Percentiles rank a stretch among this genome's conserved stretches.
Conservation (phyloP, 805 yeast genomes). For the Myxozyma sirexii region DNA sequence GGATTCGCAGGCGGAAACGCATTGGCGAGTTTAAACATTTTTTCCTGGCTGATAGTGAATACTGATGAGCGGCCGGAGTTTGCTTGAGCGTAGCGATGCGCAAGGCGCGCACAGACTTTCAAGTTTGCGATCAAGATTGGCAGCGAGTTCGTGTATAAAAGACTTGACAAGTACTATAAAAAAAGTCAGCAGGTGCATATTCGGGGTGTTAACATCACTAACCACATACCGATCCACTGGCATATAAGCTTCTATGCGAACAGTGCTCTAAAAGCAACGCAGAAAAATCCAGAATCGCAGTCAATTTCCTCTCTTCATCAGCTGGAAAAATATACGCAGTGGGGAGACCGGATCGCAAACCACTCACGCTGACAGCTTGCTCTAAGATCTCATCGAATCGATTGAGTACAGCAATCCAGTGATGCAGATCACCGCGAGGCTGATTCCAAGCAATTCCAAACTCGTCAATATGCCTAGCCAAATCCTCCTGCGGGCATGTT, state of each 20-base stretch:
- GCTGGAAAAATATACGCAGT: conserved; percentile 50
- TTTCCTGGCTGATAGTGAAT: conserved; percentile 49
- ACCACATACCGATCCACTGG: conserved; percentile 25
- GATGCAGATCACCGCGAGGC: conserved; percentile 68
- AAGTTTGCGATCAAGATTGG: conserved; percentile 62
- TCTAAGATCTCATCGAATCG: conserved; percentile 72
- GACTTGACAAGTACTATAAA: conserved; percentile 49
- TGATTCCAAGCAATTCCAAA: conserved; percentile 29
- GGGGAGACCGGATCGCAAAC: conserved; percentile 51
- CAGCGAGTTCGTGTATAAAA: conserved; percentile 63
- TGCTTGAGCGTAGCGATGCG: conserved; percentile 60
- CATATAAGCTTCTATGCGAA: conserved; percentile 64
- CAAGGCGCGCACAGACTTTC: conserved; percentile 60
- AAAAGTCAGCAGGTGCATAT: background rate
- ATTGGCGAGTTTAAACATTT: conserved; percentile 57
- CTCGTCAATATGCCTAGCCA: conserved; percentile 16
- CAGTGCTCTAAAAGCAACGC: conserved; percentile 68
- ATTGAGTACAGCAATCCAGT: conserved; percentile 78
- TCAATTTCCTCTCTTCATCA: conserved; percentile 52
- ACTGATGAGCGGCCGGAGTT: conserved; percentile 49
- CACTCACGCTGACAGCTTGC: conserved; percentile 55
- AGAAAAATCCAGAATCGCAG: conserved; percentile 63
- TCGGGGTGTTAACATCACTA: background rate
- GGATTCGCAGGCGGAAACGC: conserved; percentile 48
- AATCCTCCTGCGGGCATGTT: conserved; percentile 22